Evolutionary conservation across 2,329 filamentous ascomycete species (phyloP).

Genomic region (Dryadomyces sulphureus): DNA sequence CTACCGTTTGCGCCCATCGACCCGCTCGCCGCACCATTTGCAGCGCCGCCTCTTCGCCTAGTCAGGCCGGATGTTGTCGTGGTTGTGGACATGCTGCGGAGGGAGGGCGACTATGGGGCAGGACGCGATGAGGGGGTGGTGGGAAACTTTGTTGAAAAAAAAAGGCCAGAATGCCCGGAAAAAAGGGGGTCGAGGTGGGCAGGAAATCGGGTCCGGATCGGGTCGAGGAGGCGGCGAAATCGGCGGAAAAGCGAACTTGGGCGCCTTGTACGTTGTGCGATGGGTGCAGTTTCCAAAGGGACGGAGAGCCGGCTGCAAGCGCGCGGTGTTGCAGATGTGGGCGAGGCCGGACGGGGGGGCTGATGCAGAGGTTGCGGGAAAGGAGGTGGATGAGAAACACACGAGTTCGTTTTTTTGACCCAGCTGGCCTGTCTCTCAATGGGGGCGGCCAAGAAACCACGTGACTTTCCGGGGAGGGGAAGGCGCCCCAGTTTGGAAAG

Average conservation of each 20-base stretch:
- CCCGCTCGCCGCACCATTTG: slow-evolving; percentile 24
- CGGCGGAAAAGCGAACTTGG: not conserved
- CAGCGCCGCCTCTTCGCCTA: slow-evolving; percentile 55
- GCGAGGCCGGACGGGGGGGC: not conserved
- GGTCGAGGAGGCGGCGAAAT: not conserved
- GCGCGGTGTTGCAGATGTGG: not conserved
- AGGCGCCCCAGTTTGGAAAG: not conserved
- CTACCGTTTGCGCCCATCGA: slow-evolving; percentile 40
- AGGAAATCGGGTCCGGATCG: not conserved
- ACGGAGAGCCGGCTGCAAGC: not conserved
- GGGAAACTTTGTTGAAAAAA: not conserved
- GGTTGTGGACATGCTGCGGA: slow-evolving; percentile 7
- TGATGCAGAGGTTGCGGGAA: not conserved
- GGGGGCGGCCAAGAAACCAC: not conserved
- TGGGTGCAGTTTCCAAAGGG: not conserved
- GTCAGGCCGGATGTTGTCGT: slow-evolving; percentile 31
- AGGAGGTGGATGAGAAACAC: not conserved
- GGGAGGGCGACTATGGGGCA: not conserved
- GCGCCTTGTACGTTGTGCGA: not conserved
- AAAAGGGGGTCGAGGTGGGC: not conserved
- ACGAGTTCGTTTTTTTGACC: not conserved
- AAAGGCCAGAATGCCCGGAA: not conserved
- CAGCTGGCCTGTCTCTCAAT: not conserved
- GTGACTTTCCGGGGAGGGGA: not conserved
- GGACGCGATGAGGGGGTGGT: not conserved